These are phyloP conservation scores for Vitis hybrid DNA, from an alignment of 177 flowering plant species.

Conservation along the genomic window DNA sequence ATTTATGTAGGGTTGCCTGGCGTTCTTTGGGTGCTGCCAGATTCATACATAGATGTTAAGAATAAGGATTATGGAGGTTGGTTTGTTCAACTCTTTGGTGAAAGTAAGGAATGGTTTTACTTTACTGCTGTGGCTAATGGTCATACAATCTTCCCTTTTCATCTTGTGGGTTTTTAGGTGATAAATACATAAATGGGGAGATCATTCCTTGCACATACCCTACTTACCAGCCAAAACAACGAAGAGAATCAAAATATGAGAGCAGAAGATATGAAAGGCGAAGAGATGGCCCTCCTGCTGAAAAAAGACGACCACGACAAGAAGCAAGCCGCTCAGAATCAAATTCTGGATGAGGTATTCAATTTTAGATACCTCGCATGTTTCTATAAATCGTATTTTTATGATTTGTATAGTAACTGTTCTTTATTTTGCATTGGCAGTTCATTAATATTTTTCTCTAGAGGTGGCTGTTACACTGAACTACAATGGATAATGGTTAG, in stretches of 20 bases:
- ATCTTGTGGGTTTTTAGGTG: slow-evolving; percentile 45
- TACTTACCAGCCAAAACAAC: slow-evolving; percentile 83
- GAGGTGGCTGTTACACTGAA: not conserved
- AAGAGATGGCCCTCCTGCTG: slow-evolving; percentile 75
- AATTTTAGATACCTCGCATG: too few species aligned
- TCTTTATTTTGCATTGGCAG: slow-evolving; percentile 7
- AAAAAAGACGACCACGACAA: slow-evolving; percentile 56
- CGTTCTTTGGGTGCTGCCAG: slow-evolving; percentile 97
- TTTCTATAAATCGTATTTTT: not conserved
- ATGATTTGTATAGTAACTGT: not conserved
- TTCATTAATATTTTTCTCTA: not conserved
- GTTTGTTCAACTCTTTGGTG: not conserved
- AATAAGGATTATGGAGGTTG: slow-evolving; percentile 98
- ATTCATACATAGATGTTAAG: slow-evolving; percentile 94
- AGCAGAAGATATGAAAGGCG: slow-evolving; percentile 78
- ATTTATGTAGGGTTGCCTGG: slow-evolving; percentile 78
- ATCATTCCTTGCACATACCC: slow-evolving; percentile 94
- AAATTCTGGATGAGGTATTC: slow-evolving; percentile 45
- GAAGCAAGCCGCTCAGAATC: slow-evolving; percentile 44
- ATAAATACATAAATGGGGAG: slow-evolving; percentile 93
- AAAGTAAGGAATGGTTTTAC: not conserved
- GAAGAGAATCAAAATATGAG: slow-evolving; percentile 55
- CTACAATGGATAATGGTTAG: not conserved
- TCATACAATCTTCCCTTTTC: not conserved
- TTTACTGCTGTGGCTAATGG: not conserved